A percentile compares a stretch with the other conserved stretches of the same genome.
Conservation (phyloP, 148 eudicot species). For the Cornus suecica region DNA sequence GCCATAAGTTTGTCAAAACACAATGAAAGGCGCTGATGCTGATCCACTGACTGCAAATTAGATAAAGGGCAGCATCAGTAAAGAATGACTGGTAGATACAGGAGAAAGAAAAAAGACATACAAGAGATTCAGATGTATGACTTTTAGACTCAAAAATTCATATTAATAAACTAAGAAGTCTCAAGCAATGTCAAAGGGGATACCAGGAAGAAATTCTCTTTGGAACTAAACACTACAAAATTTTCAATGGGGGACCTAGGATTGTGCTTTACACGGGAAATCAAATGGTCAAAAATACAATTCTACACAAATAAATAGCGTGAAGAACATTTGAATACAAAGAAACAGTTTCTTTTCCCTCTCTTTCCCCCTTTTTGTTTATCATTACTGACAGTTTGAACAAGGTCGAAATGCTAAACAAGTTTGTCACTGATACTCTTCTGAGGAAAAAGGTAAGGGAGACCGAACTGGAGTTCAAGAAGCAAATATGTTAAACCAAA, state of each 20-base stretch:
- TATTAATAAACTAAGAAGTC: too few relatives aligned
- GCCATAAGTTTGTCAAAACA: conserved; percentile 76
- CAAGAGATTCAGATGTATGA: neutral
- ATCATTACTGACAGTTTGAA: too few relatives aligned
- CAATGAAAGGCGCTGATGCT: conserved; percentile 66
- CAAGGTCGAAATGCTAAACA: too few relatives aligned
- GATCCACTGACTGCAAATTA: conserved; percentile 66
- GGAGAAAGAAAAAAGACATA: neutral
- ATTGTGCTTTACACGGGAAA: neutral
- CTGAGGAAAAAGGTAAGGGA: too few relatives aligned
- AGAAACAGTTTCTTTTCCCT: too few relatives aligned
- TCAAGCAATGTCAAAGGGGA: neutral
- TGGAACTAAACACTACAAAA: neutral
- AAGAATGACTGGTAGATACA: neutral
- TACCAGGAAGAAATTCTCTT: neutral
- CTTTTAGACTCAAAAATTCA: neutral
- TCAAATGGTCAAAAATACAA: too few relatives aligned
- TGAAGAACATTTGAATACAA: neutral
- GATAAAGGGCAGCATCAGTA: conserved; percentile 8
- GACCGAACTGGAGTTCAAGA: too few relatives aligned
- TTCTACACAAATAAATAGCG: neutral
- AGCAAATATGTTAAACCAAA: too few relatives aligned
- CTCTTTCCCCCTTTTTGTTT: too few relatives aligned
- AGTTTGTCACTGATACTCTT: too few relatives aligned
- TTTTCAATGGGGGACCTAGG: neutral